Evolutionary conservation across 164 flowering plant genomes (phyloP), one percentile per base, ranked within the genome.

Genomic region (Berberis vulgaris): DNA sequence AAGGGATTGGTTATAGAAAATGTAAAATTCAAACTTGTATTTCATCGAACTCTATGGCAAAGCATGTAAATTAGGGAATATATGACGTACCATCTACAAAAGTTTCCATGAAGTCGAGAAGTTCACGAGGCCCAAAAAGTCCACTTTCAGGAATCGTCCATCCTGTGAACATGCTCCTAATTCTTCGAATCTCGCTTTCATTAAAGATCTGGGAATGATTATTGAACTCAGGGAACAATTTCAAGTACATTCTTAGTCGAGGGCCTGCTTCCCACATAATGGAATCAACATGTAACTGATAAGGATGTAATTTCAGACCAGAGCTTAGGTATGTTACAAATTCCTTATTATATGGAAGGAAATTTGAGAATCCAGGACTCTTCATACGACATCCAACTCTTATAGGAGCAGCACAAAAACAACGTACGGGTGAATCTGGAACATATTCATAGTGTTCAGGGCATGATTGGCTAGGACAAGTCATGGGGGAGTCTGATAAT

Each of bases 91-190:
- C 87, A 66, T 78, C 45, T 43, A 8, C 13, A 68, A 89, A 92
- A 47, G 81, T 76, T 3, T 65, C 82, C 73, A 63, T 78, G 79
- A 85, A 79, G 68, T 72, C 73, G 57, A 90, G 74, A 56, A 90
- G 81, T 69, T 90, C 97, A 70, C 81, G 84, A 57, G 98, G 98
- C 50, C 98, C 98, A 76, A 93, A 90, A 62, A 81, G 41, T 6
- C 75, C 77, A 69, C 77, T 82, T 43, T 80, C 83, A 13, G 71
- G 76, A 61, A 93, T 81, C 2, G 7, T 43, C 96, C 92, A 90
- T 10, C 75, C 76, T n/a, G 90, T 79, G 71, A 90, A 93, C 82
- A 73, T 68, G 64, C 62, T 45, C 57, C 65, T 72, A 53, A 93
- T 74, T 66, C 94, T 71, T 41, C 6, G 67, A 66, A 90, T 70